Conservation (phyloP, 495 filamentous ascomycete genomes). For the Penicillium mononematosum region DNA sequence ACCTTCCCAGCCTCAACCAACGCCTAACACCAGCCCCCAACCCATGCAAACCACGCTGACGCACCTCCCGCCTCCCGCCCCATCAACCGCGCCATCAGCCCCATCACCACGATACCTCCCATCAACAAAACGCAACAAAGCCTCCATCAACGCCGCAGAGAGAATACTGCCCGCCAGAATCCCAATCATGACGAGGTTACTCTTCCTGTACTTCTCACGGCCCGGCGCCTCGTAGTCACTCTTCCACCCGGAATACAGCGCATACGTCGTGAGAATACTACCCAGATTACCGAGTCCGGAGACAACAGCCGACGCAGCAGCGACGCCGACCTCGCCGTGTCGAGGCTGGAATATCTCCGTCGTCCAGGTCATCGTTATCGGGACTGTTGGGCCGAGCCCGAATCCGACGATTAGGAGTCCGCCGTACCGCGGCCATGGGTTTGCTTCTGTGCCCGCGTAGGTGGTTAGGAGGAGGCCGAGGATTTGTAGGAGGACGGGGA, state of each 20-base stretch:
- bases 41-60: conserved; percentile 66
- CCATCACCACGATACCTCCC: conserved; percentile 48
- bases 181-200: conserved; percentile 84
- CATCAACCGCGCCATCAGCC: conserved; percentile 58
- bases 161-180: conserved; percentile 77
- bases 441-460: conserved; percentile 61
- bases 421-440: conserved; percentile 82
- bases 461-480: conserved; percentile 76
- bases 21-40: conserved; percentile 37
- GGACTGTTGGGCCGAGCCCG: conserved; percentile 86
- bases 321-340: conserved; percentile 88
- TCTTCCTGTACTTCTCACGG: conserved; percentile 71
- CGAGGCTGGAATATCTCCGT: conserved; percentile 86
- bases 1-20: conserved; percentile 14
- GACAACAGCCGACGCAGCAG: conserved; percentile 82
- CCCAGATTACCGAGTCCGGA: conserved; percentile 84
- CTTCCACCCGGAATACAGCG: conserved; percentile 82
- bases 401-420: conserved; percentile 90
- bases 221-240: conserved; percentile 64
- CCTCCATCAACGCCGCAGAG: conserved; percentile 63
- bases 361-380: conserved; percentile 91
- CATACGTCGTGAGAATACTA: conserved; percentile 83
- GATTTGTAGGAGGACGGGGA: conserved; percentile 75
- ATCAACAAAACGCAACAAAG: conserved; percentile 63
- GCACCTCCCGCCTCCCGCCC: conserved; percentile 66